A percentile compares a stretch with the other conserved stretches of the same genome.
These are phyloP conservation scores for Geopyxis carbonaria DNA, from an alignment of 495 filamentous ascomycete species.

Conservation along the genomic window DNA sequence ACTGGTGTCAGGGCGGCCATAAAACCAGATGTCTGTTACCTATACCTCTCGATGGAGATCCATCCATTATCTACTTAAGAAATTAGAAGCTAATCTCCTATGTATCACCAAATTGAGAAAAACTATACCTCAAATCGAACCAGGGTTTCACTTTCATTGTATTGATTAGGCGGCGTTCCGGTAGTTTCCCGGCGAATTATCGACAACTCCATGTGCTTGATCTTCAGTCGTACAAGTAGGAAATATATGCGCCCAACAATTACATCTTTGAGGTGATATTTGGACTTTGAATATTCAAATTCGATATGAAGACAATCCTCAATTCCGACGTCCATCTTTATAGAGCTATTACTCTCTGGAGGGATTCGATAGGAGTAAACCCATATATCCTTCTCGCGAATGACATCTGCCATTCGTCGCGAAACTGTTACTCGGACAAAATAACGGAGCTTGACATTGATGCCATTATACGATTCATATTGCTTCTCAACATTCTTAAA, in stretches of 20 bases:
- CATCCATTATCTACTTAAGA: slow-evolving; percentile 78
- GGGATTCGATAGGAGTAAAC: slow-evolving; percentile 98
- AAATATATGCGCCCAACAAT: slow-evolving; percentile 99
- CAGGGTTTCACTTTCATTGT: slow-evolving; percentile 97
- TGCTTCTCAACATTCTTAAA: slow-evolving; percentile 99
- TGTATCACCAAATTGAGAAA: not conserved
- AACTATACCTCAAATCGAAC: slow-evolving; percentile 76
- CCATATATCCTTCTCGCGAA: slow-evolving; percentile 99
- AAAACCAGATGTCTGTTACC: slow-evolving; percentile 17
- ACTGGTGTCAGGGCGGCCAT: too few relatives aligned
- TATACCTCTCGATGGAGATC: slow-evolving; percentile 82
- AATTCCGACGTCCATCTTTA: slow-evolving; percentile 99
- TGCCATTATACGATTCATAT: slow-evolving; percentile 99
- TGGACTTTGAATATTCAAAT: slow-evolving; percentile 97
- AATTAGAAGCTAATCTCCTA: slow-evolving; percentile 10
- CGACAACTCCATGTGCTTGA: slow-evolving; percentile 98
- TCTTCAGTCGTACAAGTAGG: slow-evolving; percentile 91
- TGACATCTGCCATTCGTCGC: slow-evolving; percentile 88
- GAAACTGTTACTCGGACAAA: slow-evolving; percentile 95
- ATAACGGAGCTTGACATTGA: slow-evolving; percentile 97
- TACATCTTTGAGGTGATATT: slow-evolving; percentile 98
- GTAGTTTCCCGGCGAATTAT: slow-evolving; percentile 97
- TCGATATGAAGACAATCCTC: slow-evolving; percentile 99
- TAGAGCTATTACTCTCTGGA: slow-evolving; percentile 90
- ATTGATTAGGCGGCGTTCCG: slow-evolving; percentile 97